Base-by-base conservation (phyloP, 1,139 yeast species). In the Ogataea hybrid region DNA sequence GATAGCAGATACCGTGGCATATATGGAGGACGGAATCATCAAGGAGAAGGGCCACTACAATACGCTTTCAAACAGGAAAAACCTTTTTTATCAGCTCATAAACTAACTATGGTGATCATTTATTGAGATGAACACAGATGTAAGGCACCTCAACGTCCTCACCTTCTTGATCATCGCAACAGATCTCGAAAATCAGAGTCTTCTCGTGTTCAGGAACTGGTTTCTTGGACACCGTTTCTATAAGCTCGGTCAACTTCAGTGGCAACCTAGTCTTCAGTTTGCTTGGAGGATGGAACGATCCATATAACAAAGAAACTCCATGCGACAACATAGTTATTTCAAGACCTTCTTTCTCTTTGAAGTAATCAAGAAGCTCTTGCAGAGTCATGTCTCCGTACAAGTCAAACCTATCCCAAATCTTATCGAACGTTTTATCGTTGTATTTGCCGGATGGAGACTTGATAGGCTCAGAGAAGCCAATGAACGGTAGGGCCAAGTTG, bases 81-180 rank as follows among this genome's bases (percentile, higher is more conserved):
- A 25, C 23, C 28, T 20, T 11, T 14, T 44, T 43, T 47, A 34
- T 15, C 20, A 28, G 10, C 18, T 33, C 10, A 18, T 33, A 3
- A 29, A 30, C 25, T 39, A 33, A 17, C 11, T 7, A 12, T 6
- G 11, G 8, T 11, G 27, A 8, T 34, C 29, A 48, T 20, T 43
- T 39, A 27, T 59, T 63, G 50, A 76, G 58, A 58, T 77, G 79
- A 46, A 84, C 73, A 47, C 81, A 79, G 46, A 89, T 77, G 61
- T 79, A 88, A 30, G 98, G 98, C 51, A 89, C 88, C 58, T 90
- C 98, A 20, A 89, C 96, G 63, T 94, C 98, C 62, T 92, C 97
- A 30, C 94, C 99, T 40, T 82, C 77, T 58, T 79, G 72, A 62
- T 92, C 98, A 59, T 92, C 98, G 48, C 94, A 87, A 62, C 96